Evolutionary conservation across 441 rosid genomes (phyloP), one percentile per base, ranked within the genome.

Genomic region (Caryocar brasiliense): DNA sequence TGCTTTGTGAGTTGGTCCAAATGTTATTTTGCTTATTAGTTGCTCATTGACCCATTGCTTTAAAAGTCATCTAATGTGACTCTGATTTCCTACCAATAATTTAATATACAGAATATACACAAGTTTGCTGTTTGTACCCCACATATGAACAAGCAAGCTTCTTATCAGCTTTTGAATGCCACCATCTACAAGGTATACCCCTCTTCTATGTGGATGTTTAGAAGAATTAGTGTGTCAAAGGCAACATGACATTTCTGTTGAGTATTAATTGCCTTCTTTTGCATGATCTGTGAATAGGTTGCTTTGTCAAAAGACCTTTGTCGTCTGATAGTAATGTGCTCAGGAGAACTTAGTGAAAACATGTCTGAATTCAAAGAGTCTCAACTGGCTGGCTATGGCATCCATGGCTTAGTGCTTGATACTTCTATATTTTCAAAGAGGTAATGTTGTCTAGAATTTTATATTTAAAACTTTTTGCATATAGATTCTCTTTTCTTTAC

Each of bases 231-330:
- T 6, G 3, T 40, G n/a, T 17, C 13, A 4, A 33, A 54, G 32
- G 18, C 22, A 40, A 32, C 28, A 51, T 35, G 35, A 23, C 7
- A 6, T n/a, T n/a, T n/a, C n/a, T n/a, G n/a, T n/a, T n/a, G n/a
- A n/a, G n/a, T n/a, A n/a, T n/a, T n/a, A n/a, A n/a, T n/a, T n/a
- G n/a, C n/a, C n/a, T n/a, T n/a, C n/a, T n/a, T n/a, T n/a, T n/a
- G n/a, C n/a, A n/a, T n/a, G n/a, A n/a, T n/a, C n/a, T 47, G 30
- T 69, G 33, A 29, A 71, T 69, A 90, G 98, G 82, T 84, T 56
- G 81, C 90, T 63, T 59, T 90, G 68, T 86, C 98, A 24, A 90
- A 79, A 69, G 92, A 86, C 72, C 95, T 86, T 35, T 79, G 87
- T 62, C 84, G 58, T 63, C 65, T 86, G 75, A 77, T 67, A 27